Evolutionary conservation across 2,329 filamentous ascomycete genomes (phyloP).

Genomic region (Leptographium galeiforme): DNA sequence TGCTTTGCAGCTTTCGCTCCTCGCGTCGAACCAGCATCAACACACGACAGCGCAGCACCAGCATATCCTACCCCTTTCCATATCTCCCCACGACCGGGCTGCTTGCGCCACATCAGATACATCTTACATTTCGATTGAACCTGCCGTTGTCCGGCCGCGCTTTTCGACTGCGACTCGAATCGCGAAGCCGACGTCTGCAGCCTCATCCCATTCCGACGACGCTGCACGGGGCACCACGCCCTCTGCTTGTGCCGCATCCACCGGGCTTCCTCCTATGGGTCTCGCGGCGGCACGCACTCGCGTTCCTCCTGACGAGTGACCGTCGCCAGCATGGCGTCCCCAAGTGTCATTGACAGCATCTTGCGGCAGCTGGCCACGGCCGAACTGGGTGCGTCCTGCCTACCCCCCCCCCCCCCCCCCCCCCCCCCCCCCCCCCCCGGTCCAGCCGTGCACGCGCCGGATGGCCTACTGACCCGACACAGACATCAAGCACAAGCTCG

Average conservation of each 20-base stretch:
- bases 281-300: slow-evolving; percentile 1
- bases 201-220: too few relatives aligned
- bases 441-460: not conserved
- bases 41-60: not conserved
- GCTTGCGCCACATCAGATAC: not conserved
- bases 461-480: not conserved
- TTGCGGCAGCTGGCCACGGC: slow-evolving; percentile 39
- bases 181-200: too few relatives aligned
- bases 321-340: slow-evolving; percentile 43
- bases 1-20: not conserved
- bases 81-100: not conserved
- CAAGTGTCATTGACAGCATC: slow-evolving; percentile 49
- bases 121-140: not conserved
- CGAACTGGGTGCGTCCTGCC: slow-evolving; percentile 35
- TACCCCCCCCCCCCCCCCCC: too few relatives aligned
- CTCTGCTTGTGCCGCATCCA: not conserved
- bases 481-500: slow-evolving; percentile 75
- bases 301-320: slow-evolving; percentile 1
- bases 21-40: not conserved
- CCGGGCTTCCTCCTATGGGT: not conserved
- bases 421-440: not conserved
- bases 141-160: too few relatives aligned
- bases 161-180: too few relatives aligned
- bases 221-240: not conserved
- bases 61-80: not conserved